Base-by-base conservation (phyloP, 352 stramenopile genomes). In the Globisporangium iwayamae region DNA sequence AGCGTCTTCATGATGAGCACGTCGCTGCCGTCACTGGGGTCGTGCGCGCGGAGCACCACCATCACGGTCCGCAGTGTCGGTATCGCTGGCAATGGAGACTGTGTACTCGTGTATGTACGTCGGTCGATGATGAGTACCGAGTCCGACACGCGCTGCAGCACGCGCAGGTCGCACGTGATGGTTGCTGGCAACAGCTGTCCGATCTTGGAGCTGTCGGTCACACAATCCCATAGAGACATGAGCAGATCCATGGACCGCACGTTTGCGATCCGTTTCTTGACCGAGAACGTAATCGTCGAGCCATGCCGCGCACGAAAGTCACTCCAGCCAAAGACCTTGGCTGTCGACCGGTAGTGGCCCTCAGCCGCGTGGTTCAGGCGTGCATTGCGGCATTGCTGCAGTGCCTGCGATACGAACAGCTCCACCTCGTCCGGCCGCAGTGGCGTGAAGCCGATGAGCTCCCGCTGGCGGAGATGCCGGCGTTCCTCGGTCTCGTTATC, bases 1-100 rank as follows among this genome's bases (percentile, higher is more conserved):
- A 90, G 73, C 43, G 78, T 90, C 62, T 87, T 86, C 76, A 87
- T 90, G 47, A 66, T 69, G 13, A 90, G 38, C 53, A 75, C 60
- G 53, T 78, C 72, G 14, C 52, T 63, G 36, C 60, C 68, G 58
- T 78, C 65, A 8, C 57, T 58, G 6, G 38, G 20, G 14, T 78
- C 65, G 16, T 46, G 61, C 2, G 63, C 58, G 1, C 76, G 68
- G 55, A 81, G 73, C 16, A 85, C 54, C 52, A 86, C 62, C 64
- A 86, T 76, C 41, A 83, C 69, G 10, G 81, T 90, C 13, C 81
- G 74, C 50, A 90, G 69, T 9, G 72, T 69, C 3, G 71, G 38
- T 5, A 16, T 22, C 25, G 55, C 28, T 6, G 41, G 45, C 6
- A 28, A 7, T 28, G 45, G n/a, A 0, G 18, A 32, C n/a, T 16